Percentiles rank a stretch among this genome's conserved stretches.
Conservation (phyloP, 164 flowering plant genomes). For the Liriodendron chinense region DNA sequence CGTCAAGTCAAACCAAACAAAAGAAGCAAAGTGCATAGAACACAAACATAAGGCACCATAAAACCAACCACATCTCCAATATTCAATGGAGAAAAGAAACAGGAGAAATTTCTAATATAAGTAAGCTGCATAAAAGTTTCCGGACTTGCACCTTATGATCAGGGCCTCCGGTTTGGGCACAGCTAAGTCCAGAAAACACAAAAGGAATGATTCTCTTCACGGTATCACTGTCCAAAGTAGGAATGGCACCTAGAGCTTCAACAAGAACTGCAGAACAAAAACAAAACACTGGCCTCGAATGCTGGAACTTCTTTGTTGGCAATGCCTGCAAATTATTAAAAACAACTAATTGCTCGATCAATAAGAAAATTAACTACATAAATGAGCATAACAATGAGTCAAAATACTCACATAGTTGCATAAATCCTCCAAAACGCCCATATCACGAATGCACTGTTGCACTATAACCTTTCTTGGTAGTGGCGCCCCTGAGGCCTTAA, state of each 20-base stretch:
- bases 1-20: too few relatives aligned
- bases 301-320: conserved; percentile 53
- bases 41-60: too few relatives aligned
- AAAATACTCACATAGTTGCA: conserved; percentile 66
- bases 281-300: conserved; percentile 50
- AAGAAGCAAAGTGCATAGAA: not conserved
- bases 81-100: not conserved
- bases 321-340: conserved; percentile 43
- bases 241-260: conserved; percentile 60
- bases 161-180: conserved; percentile 34
- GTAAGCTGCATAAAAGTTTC: not conserved
- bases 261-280: conserved; percentile 78
- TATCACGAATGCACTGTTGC: conserved; percentile 79
- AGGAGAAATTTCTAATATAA: not conserved
- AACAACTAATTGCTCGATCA: not conserved
- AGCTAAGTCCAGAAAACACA: conserved; percentile 56
- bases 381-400: not conserved
- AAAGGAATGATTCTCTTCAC: conserved; percentile 68
- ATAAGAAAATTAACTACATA: not conserved
- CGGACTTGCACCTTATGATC: conserved; percentile 60
- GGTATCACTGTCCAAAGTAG: conserved; percentile 42
- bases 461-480: conserved; percentile 84
- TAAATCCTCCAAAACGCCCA: conserved; percentile 66
- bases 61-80: too few relatives aligned
- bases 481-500: conserved; percentile 82